Conservation (phyloP, 805 yeast species). For the Starmera quercuum region DNA sequence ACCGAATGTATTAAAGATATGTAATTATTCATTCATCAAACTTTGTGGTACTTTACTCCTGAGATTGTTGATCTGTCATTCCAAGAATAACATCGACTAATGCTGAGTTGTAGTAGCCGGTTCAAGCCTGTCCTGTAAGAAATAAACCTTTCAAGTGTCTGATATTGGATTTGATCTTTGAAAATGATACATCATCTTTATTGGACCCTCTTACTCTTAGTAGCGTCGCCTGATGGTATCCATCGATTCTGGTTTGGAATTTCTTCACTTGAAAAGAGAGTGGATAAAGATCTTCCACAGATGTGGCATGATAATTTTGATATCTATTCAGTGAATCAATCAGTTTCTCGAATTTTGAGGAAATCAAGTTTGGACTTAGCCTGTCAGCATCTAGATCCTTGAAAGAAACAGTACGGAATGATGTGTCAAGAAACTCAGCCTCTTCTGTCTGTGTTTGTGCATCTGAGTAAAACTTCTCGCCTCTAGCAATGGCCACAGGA, state of each 20-base stretch:
- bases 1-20: too few relatives aligned
- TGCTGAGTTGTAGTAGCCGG: too few relatives aligned
- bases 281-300: conserved; percentile 16
- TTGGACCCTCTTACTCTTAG: conserved; percentile 17
- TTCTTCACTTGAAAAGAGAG: conserved; percentile 22
- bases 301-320: conserved; percentile 11
- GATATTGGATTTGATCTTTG: conserved; percentile 20
- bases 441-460: conserved; percentile 21
- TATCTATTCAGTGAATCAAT: conserved; percentile 8
- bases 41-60: too few relatives aligned
- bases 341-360: conserved; percentile 4
- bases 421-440: too few relatives aligned
- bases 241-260: conserved; percentile 17
- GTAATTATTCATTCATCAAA: too few relatives aligned
- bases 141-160: conserved; percentile 35
- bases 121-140: conserved; percentile 27
- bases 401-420: conserved; percentile 7
- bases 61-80: too few relatives aligned
- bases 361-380: too few relatives aligned
- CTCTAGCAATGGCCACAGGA: conserved; percentile 33
- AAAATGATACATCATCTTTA: conserved; percentile 8
- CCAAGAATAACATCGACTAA: too few relatives aligned
- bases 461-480: conserved; percentile 29
- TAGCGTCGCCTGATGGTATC: conserved; percentile 12
- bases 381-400: not conserved